Evolutionary conservation across 179 eudicot species (phyloP), one percentile per base, ranked within the genome.

Genomic region (Amaranthus tricolor): DNA sequence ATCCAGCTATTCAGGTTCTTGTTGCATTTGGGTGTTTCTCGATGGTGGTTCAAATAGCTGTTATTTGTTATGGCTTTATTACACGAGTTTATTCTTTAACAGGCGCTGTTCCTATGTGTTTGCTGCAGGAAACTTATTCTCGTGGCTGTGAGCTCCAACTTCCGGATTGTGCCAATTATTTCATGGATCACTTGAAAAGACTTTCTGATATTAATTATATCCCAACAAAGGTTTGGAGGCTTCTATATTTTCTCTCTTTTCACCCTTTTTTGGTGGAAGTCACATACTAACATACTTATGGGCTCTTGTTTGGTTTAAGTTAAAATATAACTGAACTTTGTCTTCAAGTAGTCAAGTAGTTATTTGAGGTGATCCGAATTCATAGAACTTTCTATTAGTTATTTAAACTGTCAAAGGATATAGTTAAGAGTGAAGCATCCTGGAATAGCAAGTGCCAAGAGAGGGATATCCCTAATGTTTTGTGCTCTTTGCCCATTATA

Each of bases 121-220:
- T 7, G 52, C 9, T 83, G 78, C 74, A 94, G 98, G 96, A 88
- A 86, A 88, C 96, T 59, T 89, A 71, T 81, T 81, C 86, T 56
- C 96, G 88, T 77, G 92, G 93, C 71, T 90, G 87, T 85, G 93
- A 89, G 76, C 92, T 94, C 81, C 98, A 92, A 84, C 85, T 94
- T 80, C 98, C 97, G 20, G 97, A 94, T 68, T 92, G 96, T 70
- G 82, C 93, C 21, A 78, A 78, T 66, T 92, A 88, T 84, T 92
- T 92, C 78, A 90, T 94, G 94, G 92, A 90, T 76, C 90, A 94
- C 74, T 76, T 94, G 74, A 84, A 82, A 44, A 89, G 98, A 82
- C 79, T 94, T 78, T 85, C 96, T 58, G 96, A 89, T 62, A 68
- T 68, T 19, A 79, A 89, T 78, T 94, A 94, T 77, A 77, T 87